These are phyloP conservation scores for Arthrobotrys musiformis DNA, from an alignment of 2,329 filamentous ascomycete genomes.

Conservation along the genomic window DNA sequence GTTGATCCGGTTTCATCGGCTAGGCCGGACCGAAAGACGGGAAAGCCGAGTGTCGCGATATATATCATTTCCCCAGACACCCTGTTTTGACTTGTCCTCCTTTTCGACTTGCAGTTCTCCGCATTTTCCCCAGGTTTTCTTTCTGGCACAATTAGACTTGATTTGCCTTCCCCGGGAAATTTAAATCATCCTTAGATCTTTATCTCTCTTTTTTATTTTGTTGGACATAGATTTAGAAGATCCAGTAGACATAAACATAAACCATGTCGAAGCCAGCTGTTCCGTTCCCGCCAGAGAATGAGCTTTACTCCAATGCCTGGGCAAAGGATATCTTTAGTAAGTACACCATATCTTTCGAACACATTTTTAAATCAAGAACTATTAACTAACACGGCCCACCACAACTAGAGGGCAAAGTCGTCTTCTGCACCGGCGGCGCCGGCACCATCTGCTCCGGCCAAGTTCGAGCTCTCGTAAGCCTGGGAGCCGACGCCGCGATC, in stretches of 20 bases:
- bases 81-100: neutral
- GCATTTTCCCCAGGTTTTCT: neutral
- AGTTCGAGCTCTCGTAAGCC: constrained; percentile 86
- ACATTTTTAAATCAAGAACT: neutral
- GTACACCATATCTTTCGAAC: neutral
- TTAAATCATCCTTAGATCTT: neutral
- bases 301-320: constrained; percentile 57
- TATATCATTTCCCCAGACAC: neutral
- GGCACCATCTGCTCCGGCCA: constrained; percentile 92
- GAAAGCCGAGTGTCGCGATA: constrained; percentile 11
- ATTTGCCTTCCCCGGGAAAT: neutral
- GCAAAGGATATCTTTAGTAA: constrained; percentile 57
- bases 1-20: constrained; percentile 15
- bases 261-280: constrained; percentile 40
- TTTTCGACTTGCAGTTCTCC: neutral
- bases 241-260: neutral
- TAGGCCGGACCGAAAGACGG: constrained; percentile 23
- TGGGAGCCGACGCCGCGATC: constrained; percentile 94
- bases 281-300: constrained; percentile 43
- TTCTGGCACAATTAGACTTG: neutral
- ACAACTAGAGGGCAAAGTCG: constrained; percentile 78
- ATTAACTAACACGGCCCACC: neutral
- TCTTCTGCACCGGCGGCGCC: constrained; percentile 94
- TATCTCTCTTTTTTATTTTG: neutral
- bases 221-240: neutral